Base-by-base conservation (phyloP, 2,329 filamentous ascomycete species). In the Chalaropsis ovoidea region DNA sequence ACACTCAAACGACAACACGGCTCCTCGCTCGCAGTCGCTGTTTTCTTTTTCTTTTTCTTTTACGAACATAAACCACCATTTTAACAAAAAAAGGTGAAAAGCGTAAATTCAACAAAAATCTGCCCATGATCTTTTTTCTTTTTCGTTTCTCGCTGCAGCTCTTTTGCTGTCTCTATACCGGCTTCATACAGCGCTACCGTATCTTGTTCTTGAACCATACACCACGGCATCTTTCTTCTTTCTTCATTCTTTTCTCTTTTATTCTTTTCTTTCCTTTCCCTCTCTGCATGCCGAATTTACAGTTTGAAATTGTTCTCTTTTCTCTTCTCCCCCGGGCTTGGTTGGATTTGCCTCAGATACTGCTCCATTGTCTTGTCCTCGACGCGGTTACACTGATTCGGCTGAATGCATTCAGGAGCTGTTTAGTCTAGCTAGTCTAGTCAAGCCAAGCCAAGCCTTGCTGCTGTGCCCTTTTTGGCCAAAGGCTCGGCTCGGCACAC, bases 41-140 rank as follows among this genome's bases (percentile, higher is more conserved):
- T 43, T 66, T 58, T 31, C 35, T 22, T 42, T 24, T 8, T n/a
- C 22, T 22, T 8, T 27, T 22, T 39, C 31, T 52, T 19, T 31
- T 43, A 60, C 19, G 24, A 39, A 24, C 61, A 62, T 65, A 67
- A 58, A 63, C n/a, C 15, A 63, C 41, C 27, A 63, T 19, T n/a
- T 41, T 22, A 66, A 66, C 35, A 66, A 63, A 63, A 66, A 62
- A 62, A 60, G 19, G 11, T 43, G 17, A 39, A 49, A 62, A 52
- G 11, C n/a, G 17, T 10, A 54, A 56, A 17, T 35, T 22, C 19
- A 54, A 62, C 63, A 67, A 64, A 67, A 64, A 61, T 13, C 8
- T 35, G 24, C 24, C 31, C 54, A 39, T 58, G 24, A 31, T 56
- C 27, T 35, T 31, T 56, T 56, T n/a, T n/a, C n/a, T n/a, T n/a